phyloP scores from a whole-genome alignment of 2,329 filamentous ascomycete species.

The Ustilaginoidea virens region DNA sequence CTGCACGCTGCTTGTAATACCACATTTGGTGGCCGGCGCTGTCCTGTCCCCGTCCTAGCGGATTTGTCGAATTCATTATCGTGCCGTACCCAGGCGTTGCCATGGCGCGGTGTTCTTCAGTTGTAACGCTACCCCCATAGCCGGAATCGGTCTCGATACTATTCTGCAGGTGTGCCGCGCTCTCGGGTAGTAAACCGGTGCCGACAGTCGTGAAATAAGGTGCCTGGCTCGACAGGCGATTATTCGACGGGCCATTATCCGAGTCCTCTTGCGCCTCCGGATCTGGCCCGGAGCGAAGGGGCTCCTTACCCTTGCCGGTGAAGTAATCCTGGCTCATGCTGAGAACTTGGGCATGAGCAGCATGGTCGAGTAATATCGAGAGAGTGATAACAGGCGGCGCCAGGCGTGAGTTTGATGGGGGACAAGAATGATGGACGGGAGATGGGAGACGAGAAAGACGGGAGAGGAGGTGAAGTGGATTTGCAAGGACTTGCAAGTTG shows the following conservation, averaged over 20 bases:
- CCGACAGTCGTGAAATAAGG: slow-evolving; percentile 83
- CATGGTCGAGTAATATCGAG: slow-evolving; percentile 16
- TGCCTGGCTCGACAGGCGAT: no score
- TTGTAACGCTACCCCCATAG: slow-evolving; percentile 67
- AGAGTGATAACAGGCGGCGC: neutral
- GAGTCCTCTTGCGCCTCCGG: slow-evolving; percentile 13
- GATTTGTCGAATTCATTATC: slow-evolving; percentile 29
- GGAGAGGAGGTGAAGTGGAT: no score
- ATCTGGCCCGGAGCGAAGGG: slow-evolving; percentile 17
- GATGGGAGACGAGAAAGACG: neutral
- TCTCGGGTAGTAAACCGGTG: slow-evolving; percentile 63
- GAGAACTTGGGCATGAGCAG: slow-evolving; percentile 13
- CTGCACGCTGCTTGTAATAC: slow-evolving; percentile 84
- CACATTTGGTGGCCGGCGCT: slow-evolving; percentile 84
- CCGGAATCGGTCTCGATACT: slow-evolving; percentile 81
- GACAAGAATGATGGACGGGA: neutral
- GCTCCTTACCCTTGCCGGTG: slow-evolving; percentile 36
- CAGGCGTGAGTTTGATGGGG: neutral
- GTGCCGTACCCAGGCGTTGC: slow-evolving; percentile 2
- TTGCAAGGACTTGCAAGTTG: no score
- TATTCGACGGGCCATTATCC: no score
- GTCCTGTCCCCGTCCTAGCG: slow-evolving; percentile 38
- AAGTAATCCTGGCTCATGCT: slow-evolving; percentile 47
- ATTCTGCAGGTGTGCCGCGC: slow-evolving; percentile 64
- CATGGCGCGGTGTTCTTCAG: slow-evolving; percentile 35